Conservation (phyloP, 352 stramenopile genomes). For the Pythium myriotylum region DNA sequence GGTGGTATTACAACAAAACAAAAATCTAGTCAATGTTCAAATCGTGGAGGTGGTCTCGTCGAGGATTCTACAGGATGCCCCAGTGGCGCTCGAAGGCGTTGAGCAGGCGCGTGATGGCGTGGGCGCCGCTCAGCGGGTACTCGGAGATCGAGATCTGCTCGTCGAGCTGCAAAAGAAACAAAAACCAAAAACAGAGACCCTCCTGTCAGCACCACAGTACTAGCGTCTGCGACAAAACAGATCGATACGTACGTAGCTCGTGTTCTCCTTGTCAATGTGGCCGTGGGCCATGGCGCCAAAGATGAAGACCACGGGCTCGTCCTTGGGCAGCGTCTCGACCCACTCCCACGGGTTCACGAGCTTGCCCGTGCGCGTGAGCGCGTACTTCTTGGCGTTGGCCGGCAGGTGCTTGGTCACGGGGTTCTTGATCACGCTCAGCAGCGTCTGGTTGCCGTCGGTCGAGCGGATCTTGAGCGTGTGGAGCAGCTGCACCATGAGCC, state of each 20-base stretch:
- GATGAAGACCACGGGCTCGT: slow-evolving; percentile 96
- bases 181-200: not conserved
- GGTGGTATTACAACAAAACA: no score
- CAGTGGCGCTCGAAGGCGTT: slow-evolving; percentile 98
- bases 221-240: no score
- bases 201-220: not conserved
- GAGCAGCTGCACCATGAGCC: slow-evolving; percentile 99
- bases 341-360: slow-evolving; percentile 96
- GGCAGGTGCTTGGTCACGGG: slow-evolving; percentile 97
- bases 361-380: slow-evolving; percentile 92
- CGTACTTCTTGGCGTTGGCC: slow-evolving; percentile 95
- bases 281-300: slow-evolving; percentile 97
- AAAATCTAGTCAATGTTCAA: no score
- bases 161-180: slow-evolving; percentile 61
- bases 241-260: slow-evolving; percentile 88
- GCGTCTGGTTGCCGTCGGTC: slow-evolving; percentile 94
- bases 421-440: slow-evolving; percentile 99
- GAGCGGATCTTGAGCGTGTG: slow-evolving; percentile 99
- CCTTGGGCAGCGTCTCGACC: slow-evolving; percentile 89
- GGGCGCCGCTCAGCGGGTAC: slow-evolving; percentile 97
- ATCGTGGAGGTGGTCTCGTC: no score
- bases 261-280: slow-evolving; percentile 96
- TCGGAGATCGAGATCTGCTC: slow-evolving; percentile 97
- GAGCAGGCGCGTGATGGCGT: slow-evolving; percentile 96
- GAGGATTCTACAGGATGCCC: slow-evolving; percentile 96